These are phyloP conservation scores for Vicia villosa DNA, from an alignment of 306 rosid species.

Conservation along the genomic window DNA sequence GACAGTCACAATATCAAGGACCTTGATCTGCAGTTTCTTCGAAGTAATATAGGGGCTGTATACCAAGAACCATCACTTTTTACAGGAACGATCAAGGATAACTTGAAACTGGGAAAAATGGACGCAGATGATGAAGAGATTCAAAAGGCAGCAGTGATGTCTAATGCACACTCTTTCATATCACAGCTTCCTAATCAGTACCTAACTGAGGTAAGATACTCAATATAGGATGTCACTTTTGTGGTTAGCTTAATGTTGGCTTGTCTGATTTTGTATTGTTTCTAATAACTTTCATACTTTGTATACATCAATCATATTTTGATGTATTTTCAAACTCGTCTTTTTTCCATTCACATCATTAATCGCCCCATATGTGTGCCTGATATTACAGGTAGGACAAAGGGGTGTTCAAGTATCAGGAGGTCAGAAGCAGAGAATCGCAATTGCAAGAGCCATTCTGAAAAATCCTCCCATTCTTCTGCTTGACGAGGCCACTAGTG, in stretches of 20 bases:
- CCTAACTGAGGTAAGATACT: constrained; percentile 65
- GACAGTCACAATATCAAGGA: constrained; percentile 68
- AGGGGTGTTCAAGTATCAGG: constrained; percentile 89
- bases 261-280: constrained; percentile 14
- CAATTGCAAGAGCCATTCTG: constrained; percentile 87
- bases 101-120: constrained; percentile 71
- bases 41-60: constrained; percentile 74
- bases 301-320: constrained; percentile 23
- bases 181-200: constrained; percentile 78
- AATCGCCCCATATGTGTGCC: neutral
- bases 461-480: constrained; percentile 80
- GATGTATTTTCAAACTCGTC: neutral
- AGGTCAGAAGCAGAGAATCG: constrained; percentile 90
- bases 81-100: constrained; percentile 71
- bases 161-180: constrained; percentile 76
- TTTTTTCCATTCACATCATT: constrained; percentile 11
- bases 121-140: constrained; percentile 72
- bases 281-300: neutral
- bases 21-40: constrained; percentile 70
- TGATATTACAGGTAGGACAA: constrained; percentile 64
- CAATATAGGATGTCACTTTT: constrained; percentile 14
- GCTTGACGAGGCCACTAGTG: constrained; percentile 94
- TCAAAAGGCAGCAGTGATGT: constrained; percentile 68
- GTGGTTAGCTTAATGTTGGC: neutral
- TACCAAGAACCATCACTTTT: constrained; percentile 84